phyloP scores from a whole-genome alignment of 768 basidiomycete genomes.

The Gelatoporia subvermispora region DNA sequence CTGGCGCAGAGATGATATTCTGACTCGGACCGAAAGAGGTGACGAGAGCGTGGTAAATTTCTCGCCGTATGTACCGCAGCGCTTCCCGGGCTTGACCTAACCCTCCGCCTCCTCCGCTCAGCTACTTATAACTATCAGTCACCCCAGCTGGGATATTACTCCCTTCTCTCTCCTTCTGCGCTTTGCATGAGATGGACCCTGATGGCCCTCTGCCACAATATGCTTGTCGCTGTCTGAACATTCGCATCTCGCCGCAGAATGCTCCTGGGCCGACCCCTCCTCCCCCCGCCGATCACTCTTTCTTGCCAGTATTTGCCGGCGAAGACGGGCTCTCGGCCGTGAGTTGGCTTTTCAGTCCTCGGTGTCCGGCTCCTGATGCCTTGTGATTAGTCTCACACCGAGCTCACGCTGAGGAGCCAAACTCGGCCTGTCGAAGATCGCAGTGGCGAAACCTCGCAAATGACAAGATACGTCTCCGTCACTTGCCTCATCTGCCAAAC shows the following conservation, averaged over 20 bases:
- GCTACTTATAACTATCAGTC: neutral
- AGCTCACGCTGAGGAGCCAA: constrained; percentile 64
- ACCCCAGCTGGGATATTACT: neutral
- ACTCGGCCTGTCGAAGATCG: constrained; percentile 21
- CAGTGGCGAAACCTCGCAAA: constrained; percentile 9
- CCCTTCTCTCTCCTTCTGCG: neutral
- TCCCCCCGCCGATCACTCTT: constrained; percentile 32
- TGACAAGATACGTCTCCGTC: constrained; percentile 55
- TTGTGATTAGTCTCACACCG: constrained; percentile 51
- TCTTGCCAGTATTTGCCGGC: constrained; percentile 53
- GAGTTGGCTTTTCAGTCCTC: constrained; percentile 23
- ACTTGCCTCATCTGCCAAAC: constrained; percentile 67
- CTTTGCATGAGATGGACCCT: constrained; percentile 16
- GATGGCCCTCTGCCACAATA: constrained; percentile 28
- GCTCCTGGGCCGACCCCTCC: constrained; percentile 8
- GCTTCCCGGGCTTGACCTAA: too few species aligned
- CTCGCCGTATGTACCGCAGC: constrained; percentile 5
- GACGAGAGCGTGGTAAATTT: constrained; percentile 5
- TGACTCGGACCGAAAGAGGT: constrained; percentile 8
- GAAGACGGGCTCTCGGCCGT: constrained; percentile 67
- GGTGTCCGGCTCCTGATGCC: constrained; percentile 1
- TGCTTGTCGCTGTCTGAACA: constrained; percentile 71
- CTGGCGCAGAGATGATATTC: too few species aligned
- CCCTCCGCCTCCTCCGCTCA: constrained; percentile 1
- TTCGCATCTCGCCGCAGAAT: constrained; percentile 46